Percentiles rank a stretch among this genome's conserved stretches.
Evolutionary conservation across 2,329 filamentous ascomycete genomes (phyloP).

Genomic region (Verticillium longisporum): DNA sequence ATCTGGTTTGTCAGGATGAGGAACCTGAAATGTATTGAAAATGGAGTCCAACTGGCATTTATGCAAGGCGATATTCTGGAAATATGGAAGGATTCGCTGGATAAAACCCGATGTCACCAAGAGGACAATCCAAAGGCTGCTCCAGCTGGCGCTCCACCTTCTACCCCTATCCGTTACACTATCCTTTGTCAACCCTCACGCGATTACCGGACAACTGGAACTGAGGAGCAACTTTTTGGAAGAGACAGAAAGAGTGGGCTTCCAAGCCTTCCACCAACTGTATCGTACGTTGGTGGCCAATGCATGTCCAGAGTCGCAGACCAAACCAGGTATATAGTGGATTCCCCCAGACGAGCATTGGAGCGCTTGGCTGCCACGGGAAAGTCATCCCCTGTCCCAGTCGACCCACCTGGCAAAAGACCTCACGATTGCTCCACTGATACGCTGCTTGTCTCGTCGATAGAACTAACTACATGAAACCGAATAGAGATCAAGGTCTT

Average conservation of each 20-base stretch:
- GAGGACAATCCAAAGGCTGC: no score
- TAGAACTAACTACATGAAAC: not conserved
- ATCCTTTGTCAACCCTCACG: not conserved
- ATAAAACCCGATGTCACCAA: no score
- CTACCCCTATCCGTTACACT: not conserved
- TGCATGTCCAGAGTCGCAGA: not conserved
- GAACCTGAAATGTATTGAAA: not conserved
- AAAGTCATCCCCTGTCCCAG: not conserved
- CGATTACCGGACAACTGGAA: not conserved
- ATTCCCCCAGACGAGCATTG: not conserved
- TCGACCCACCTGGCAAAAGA: not conserved
- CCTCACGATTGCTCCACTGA: not conserved
- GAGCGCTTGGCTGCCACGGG: not conserved
- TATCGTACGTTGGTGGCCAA: not conserved
- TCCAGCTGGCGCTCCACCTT: not conserved
- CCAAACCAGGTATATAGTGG: not conserved
- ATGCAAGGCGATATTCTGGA: no score
- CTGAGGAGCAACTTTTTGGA: not conserved
- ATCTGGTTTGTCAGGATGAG: not conserved
- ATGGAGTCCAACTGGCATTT: no score
- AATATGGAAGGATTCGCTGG: no score
- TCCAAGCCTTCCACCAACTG: not conserved
- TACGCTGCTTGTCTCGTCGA: not conserved
- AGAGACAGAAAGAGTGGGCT: not conserved
- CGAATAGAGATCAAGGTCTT: not conserved